Conservation (phyloP, 495 filamentous ascomycete genomes). For the Poronia punctata region DNA sequence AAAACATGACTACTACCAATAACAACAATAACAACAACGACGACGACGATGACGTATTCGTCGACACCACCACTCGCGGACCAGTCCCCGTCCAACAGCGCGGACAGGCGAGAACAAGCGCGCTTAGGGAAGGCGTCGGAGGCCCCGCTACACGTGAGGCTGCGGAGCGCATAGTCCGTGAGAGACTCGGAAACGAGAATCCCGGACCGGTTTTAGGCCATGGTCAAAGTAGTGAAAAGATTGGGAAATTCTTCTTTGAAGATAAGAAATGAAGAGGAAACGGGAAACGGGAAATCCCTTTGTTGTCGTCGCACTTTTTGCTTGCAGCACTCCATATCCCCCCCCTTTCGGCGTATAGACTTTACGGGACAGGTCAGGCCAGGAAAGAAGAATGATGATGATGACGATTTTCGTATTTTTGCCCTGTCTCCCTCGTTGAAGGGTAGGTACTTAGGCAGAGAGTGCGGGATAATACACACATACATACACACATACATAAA, state of each 20-base stretch:
- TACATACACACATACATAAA: too few species aligned
- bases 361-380: too few species aligned
- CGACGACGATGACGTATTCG: constrained; percentile 35
- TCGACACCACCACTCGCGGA: constrained; percentile 37
- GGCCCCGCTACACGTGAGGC: constrained; percentile 31
- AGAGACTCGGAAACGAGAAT: constrained; percentile 36
- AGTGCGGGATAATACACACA: too few species aligned
- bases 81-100: constrained; percentile 31
- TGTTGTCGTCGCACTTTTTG: too few species aligned
- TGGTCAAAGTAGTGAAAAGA: constrained; percentile 29
- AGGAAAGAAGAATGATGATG: too few species aligned
- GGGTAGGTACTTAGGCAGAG: too few species aligned
- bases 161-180: constrained; percentile 49
- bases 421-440: too few species aligned
- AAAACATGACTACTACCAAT: constrained; percentile 19
- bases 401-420: too few species aligned
- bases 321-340: too few species aligned
- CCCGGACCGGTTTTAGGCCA: constrained; percentile 32
- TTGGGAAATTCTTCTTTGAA: constrained; percentile 51
- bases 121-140: constrained; percentile 26
- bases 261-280: constrained; percentile 31
- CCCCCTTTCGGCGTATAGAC: too few species aligned
- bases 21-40: too few species aligned
- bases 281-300: too few species aligned
- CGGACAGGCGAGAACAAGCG: constrained; percentile 24